Conservation (phyloP, 2,329 filamentous ascomycete genomes). For the Parascedosporium putredinis region DNA sequence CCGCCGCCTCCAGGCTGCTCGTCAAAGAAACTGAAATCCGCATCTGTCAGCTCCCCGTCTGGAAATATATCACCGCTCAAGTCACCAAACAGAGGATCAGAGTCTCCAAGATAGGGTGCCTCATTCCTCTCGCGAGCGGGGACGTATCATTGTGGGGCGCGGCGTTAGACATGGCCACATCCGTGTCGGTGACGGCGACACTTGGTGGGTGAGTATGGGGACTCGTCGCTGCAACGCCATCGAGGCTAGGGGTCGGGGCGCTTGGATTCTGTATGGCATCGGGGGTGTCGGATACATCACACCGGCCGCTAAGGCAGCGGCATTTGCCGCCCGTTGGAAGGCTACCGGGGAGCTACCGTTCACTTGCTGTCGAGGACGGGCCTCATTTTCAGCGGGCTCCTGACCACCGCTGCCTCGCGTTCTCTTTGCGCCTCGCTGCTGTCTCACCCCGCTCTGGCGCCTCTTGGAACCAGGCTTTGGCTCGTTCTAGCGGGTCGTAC, state of each 20-base stretch:
- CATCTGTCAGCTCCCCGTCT: slow-evolving; percentile 68
- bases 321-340: slow-evolving; percentile 38
- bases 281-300: slow-evolving; percentile 63
- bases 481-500: slow-evolving; percentile 37
- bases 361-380: slow-evolving; percentile 26
- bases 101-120: slow-evolving; percentile 32
- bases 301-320: slow-evolving; percentile 19
- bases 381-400: slow-evolving; percentile 28
- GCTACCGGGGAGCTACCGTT: slow-evolving; percentile 43
- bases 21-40: slow-evolving; percentile 78
- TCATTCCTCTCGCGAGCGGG: slow-evolving; percentile 16
- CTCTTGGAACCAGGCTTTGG: slow-evolving; percentile 37
- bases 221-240: slow-evolving; percentile 40
- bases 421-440: slow-evolving; percentile 39
- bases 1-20: slow-evolving; percentile 38
- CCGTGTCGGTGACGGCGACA: slow-evolving; percentile 23
- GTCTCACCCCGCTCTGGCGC: slow-evolving; percentile 35
- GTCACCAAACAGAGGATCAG: slow-evolving; percentile 57
- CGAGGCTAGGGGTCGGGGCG: slow-evolving; percentile 45
- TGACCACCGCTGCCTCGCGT: slow-evolving; percentile 29
- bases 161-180: slow-evolving; percentile 17
- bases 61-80: slow-evolving; percentile 60
- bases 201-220: slow-evolving; percentile 22
- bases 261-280: slow-evolving; percentile 48
- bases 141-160: neutral